A percentile compares a stretch with the other conserved stretches of the same genome.
Conservation (phyloP, 139 green algal genomes). For the Micractinium conductrix region DNA sequence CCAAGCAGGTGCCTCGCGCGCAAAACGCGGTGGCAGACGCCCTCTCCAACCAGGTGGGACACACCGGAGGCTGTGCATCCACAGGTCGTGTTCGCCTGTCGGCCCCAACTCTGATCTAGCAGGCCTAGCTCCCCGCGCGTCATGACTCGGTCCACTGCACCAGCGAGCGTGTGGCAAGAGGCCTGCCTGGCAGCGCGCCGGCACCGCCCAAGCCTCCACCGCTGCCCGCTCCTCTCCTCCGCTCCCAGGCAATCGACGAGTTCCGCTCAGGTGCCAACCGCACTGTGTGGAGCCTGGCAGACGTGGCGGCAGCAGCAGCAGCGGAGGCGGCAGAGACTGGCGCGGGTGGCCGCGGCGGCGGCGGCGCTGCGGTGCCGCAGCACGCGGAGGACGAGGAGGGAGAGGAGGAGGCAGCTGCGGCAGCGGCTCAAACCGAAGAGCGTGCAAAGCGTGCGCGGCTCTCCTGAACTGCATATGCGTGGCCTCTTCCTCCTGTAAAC, state of each 20-base stretch:
- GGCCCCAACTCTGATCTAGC: too few relatives aligned
- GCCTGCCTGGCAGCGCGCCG: too few relatives aligned
- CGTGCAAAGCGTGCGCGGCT: neutral
- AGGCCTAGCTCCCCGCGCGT: too few relatives aligned
- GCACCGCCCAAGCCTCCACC: too few relatives aligned
- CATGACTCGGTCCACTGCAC: too few relatives aligned
- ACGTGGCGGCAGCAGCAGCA: neutral
- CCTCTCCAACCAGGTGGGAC: constrained; percentile 61
- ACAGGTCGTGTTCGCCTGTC: too few relatives aligned
- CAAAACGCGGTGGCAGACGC: constrained; percentile 56
- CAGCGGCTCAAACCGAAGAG: neutral
- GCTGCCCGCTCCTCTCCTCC: too few relatives aligned
- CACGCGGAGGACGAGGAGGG: neutral
- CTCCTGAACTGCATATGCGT: too few relatives aligned
- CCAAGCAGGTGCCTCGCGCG: constrained; percentile 38
- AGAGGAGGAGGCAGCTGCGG: neutral
- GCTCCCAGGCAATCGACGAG: constrained; percentile 55
- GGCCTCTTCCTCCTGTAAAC: too few relatives aligned
- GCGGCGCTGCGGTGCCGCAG: neutral
- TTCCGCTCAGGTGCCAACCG: constrained; percentile 1
- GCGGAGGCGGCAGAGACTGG: neutral
- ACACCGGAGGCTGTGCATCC: too few relatives aligned
- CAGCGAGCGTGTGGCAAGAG: too few relatives aligned
- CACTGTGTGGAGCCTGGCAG: constrained; percentile 18
- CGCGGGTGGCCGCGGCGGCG: neutral